Percentiles rank a stretch among this genome's conserved stretches.
Evolutionary conservation across 768 basidiomycete genomes (phyloP).

Genomic region (Mycena venus): DNA sequence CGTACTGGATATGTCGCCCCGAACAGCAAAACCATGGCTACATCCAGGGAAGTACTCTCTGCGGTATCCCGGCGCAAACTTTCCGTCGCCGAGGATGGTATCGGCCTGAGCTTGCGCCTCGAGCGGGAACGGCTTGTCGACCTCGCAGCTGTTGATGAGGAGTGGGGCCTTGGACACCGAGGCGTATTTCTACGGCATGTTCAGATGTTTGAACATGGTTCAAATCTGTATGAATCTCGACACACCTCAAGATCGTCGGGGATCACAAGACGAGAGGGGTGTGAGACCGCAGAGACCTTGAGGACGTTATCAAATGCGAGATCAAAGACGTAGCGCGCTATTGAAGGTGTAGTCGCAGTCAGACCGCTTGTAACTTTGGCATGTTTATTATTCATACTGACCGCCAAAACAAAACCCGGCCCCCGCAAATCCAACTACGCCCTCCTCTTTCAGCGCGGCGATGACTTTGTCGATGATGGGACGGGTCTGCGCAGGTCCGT

Average conservation of each 20-base stretch:
- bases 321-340: slow-evolving; percentile 58
- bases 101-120: slow-evolving; percentile 51
- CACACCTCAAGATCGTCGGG: slow-evolving; percentile 30
- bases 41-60: slow-evolving; percentile 40
- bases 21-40: slow-evolving; percentile 47
- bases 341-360: not conserved
- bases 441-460: slow-evolving; percentile 39
- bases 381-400: not conserved
- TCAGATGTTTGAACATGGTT: too few relatives aligned
- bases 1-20: slow-evolving; percentile 33
- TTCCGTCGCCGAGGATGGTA: slow-evolving; percentile 46
- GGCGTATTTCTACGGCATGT: slow-evolving; percentile 25
- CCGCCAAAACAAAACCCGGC: slow-evolving; percentile 60
- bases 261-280: slow-evolving; percentile 48
- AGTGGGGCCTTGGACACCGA: slow-evolving; percentile 50
- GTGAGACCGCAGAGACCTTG: slow-evolving; percentile 55
- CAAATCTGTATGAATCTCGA: slow-evolving; percentile 19
- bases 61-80: slow-evolving; percentile 50
- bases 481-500: slow-evolving; percentile 48
- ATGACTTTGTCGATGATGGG: slow-evolving; percentile 53
- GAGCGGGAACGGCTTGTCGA: slow-evolving; percentile 47
- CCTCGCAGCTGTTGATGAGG: slow-evolving; percentile 58
- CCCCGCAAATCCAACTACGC: slow-evolving; percentile 52
- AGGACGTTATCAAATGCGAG: slow-evolving; percentile 57
- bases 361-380: not conserved